Conservation (phyloP, 208 protist genomes). For the Sergeia podlipaevii region DNA sequence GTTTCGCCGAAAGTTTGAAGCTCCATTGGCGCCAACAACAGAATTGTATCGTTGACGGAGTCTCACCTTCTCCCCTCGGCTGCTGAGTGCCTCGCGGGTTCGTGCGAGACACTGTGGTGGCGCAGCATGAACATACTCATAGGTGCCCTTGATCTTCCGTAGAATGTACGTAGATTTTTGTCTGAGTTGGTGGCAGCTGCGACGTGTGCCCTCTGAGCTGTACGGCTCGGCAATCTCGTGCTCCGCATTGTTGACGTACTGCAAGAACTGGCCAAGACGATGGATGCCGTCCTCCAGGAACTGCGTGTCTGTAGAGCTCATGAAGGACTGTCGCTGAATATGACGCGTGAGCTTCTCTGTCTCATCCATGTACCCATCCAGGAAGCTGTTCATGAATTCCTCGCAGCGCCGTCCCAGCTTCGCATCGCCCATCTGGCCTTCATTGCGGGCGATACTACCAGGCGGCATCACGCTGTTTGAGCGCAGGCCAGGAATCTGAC, state of each 20-base stretch:
- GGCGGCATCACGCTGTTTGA: conserved; percentile 4
- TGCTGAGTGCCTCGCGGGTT: conserved; percentile 35
- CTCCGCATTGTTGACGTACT: conserved; percentile 32
- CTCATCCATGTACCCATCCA: conserved; percentile 38
- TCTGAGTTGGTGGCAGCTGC: conserved; percentile 25
- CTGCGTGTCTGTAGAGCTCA: conserved; percentile 39
- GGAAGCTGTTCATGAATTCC: conserved; percentile 34
- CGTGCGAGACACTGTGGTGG: conserved; percentile 23
- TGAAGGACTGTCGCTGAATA: conserved; percentile 37
- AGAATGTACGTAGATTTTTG: conserved; percentile 45
- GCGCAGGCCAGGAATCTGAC: conserved; percentile 15
- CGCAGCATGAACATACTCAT: conserved; percentile 36
- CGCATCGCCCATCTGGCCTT: conserved; percentile 27
- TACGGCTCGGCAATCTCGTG: conserved; percentile 34
- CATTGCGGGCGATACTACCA: conserved; percentile 14
- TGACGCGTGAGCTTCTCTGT: conserved; percentile 28
- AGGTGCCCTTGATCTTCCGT: conserved; percentile 48
- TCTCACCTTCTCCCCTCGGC: conserved; percentile 6
- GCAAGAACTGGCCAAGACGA: conserved; percentile 38
- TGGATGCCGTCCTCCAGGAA: conserved; percentile 39
- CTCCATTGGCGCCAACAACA: conserved; percentile 4
- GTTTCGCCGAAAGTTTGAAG: conserved; percentile 5
- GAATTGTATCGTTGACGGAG: conserved; percentile 10
- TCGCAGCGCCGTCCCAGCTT: conserved; percentile 27
- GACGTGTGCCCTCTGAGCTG: conserved; percentile 34